Evolutionary conservation across 108 stramenopile genomes (phyloP).

Genomic region (Nannochloropsis oceanica): DNA sequence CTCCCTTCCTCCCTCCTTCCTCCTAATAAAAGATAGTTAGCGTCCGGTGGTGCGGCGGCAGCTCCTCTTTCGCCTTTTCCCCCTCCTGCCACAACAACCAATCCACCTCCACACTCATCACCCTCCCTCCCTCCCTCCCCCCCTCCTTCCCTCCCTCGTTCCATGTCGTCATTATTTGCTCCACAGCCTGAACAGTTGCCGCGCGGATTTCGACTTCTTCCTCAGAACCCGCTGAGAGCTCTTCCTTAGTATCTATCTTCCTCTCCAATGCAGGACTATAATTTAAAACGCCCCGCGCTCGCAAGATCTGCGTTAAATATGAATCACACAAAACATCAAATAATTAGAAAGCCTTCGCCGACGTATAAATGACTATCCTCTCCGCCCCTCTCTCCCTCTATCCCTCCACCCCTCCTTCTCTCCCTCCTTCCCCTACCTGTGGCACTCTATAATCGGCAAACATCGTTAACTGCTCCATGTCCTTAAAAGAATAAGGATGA

Average conservation of each 20-base stretch:
- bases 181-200: slow-evolving; percentile 35
- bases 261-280: background rate
- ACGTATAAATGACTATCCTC: background rate
- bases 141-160: background rate
- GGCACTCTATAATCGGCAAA: slow-evolving; percentile 49
- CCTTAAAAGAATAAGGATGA: slow-evolving; percentile 22
- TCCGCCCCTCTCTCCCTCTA: background rate
- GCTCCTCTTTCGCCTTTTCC: slow-evolving; percentile 27
- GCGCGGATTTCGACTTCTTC: slow-evolving; percentile 39
- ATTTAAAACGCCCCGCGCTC: background rate
- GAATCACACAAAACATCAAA: background rate
- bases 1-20: background rate
- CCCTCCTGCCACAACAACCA: slow-evolving; percentile 41
- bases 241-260: background rate
- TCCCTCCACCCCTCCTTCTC: background rate
- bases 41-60: slow-evolving; percentile 38
- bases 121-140: background rate
- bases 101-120: slow-evolving; percentile 34
- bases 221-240: slow-evolving; percentile 12
- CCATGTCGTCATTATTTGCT: background rate
- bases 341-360: background rate
- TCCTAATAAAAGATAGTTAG: slow-evolving; percentile 36
- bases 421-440: slow-evolving; percentile 3
- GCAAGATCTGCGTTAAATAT: background rate
- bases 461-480: slow-evolving; percentile 42